A percentile compares a stretch with the other conserved stretches of the same genome.
phyloP scores from a whole-genome alignment of 169 alveolate genomes.

The Cryptosporidium andersoni region DNA sequence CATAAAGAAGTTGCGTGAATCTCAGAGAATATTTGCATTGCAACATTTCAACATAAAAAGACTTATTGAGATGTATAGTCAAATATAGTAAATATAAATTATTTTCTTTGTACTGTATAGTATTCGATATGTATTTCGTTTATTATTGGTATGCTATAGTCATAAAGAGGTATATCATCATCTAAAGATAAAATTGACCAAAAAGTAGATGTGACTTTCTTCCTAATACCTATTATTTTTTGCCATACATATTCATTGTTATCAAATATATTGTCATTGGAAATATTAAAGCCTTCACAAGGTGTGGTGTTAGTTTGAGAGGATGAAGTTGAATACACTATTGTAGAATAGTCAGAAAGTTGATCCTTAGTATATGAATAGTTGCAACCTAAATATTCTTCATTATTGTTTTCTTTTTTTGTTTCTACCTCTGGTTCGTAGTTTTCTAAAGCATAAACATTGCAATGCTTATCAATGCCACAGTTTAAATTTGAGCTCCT shows the following conservation, averaged over 20 bases:
- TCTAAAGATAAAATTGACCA: conserved; percentile 15
- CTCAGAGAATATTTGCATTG: conserved; percentile 12
- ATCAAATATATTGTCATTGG: too few relatives aligned
- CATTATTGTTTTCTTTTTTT: too few relatives aligned
- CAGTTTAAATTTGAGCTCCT: too few relatives aligned
- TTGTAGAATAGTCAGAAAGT: too few relatives aligned
- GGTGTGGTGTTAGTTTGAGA: too few relatives aligned
- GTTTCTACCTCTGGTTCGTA: too few relatives aligned
- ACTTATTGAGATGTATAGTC: background rate
- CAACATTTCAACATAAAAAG: conserved; percentile 18
- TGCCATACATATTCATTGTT: background rate
- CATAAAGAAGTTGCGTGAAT: conserved; percentile 10
- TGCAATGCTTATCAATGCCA: too few relatives aligned
- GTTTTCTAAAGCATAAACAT: too few relatives aligned
- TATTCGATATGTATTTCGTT: background rate
- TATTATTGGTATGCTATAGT: background rate
- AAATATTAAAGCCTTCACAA: too few relatives aligned
- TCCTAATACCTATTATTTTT: background rate
- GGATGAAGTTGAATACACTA: too few relatives aligned
- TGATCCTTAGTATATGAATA: too few relatives aligned
- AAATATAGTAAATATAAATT: background rate
- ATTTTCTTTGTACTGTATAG: background rate
- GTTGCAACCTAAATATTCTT: too few relatives aligned
- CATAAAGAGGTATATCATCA: conserved; percentile 7
- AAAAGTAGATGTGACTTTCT: background rate